Evolutionary conservation across 495 filamentous ascomycete genomes (phyloP).

Genomic region (Trichoderma gamsii): DNA sequence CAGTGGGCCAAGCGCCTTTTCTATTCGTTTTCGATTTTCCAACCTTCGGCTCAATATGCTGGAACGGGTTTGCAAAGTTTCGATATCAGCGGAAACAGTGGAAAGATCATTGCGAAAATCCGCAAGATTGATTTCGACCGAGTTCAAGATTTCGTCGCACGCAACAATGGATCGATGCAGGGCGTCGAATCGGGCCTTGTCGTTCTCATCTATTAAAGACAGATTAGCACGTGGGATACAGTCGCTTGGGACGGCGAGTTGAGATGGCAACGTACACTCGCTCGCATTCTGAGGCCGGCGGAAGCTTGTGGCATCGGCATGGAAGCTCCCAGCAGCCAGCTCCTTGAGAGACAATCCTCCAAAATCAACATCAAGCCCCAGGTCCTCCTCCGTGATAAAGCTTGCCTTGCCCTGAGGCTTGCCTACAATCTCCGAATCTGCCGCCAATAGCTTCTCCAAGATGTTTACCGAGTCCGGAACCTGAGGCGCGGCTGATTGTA

Average conservation of each 20-base stretch:
- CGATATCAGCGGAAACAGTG: constrained; percentile 87
- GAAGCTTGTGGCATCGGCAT: constrained; percentile 21
- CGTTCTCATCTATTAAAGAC: constrained; percentile 60
- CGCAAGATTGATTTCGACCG: constrained; percentile 84
- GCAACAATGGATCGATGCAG: constrained; percentile 82
- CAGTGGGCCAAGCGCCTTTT: constrained; percentile 79
- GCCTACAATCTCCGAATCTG: constrained; percentile 26
- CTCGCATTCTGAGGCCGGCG: constrained; percentile 7
- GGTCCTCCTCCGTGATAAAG: constrained; percentile 37
- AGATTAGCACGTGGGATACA: constrained; percentile 25
- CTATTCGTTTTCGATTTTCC: constrained; percentile 82
- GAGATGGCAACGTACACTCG: constrained; percentile 54
- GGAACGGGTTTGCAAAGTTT: constrained; percentile 82
- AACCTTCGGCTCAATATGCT: constrained; percentile 77
- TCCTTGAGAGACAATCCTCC: constrained; percentile 66
- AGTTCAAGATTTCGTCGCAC: constrained; percentile 88
- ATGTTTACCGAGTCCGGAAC: constrained; percentile 67
- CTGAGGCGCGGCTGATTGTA: constrained; percentile 47
- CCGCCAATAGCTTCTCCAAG: constrained; percentile 64
- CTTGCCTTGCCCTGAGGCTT: constrained; percentile 17
- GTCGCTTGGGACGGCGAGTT: constrained; percentile 5
- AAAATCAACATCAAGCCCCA: constrained; percentile 66
- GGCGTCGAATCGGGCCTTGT: constrained; percentile 85
- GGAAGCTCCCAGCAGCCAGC: constrained; percentile 49
- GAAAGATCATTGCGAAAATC: constrained; percentile 91